Evolutionary conservation across 177 flowering plant species (phyloP), one percentile per base, ranked within the genome.

Genomic region (Tripterygium wilfordii): DNA sequence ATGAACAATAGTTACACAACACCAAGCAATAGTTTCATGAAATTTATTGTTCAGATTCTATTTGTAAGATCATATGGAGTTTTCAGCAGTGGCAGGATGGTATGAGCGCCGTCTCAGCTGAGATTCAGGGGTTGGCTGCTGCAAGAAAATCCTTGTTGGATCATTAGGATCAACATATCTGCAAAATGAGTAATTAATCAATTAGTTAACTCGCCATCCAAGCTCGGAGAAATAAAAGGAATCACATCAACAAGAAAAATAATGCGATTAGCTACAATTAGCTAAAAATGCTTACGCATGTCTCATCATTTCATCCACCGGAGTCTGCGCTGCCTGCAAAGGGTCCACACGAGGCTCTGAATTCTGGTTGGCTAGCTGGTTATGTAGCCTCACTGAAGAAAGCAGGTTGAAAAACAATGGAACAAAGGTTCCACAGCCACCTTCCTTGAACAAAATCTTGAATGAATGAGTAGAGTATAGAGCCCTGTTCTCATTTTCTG

Each of bases 241-340:
- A 30, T 7, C 7, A 30, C 7, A 6, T 30, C 8, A 12, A 12
- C 33, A 30, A 6, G 12, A 30, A 12, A 30, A 7, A 30, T 30
- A 12, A 7, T 30, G 33, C 7, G 12, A 30, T 12, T 6, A 12
- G 33, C 12, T 6, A 7, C 7, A 30, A 30, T n/a, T 30, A 7
- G 33, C 8, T 12, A 30, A 22, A 8, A 18, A 31, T 17, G 69
- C 97, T 65, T 72, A 88, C 98, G 98, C 98, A 47, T 79, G 86
- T 74, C 96, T 76, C 90, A 91, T 91, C 96, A 91, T 91, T 58
- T 91, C 96, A 43, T 92, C 96, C 20, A 92, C 95, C 18, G 99
- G 99, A 51, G 90, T 79, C 52, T 82, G 88, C 25, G 91, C 78
- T 26, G 97, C 92, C 66, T 71, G 91, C 37, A 92, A 53, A 45